phyloP scores from a whole-genome alignment of 75 land plant species.

The Larix kaempferi region DNA sequence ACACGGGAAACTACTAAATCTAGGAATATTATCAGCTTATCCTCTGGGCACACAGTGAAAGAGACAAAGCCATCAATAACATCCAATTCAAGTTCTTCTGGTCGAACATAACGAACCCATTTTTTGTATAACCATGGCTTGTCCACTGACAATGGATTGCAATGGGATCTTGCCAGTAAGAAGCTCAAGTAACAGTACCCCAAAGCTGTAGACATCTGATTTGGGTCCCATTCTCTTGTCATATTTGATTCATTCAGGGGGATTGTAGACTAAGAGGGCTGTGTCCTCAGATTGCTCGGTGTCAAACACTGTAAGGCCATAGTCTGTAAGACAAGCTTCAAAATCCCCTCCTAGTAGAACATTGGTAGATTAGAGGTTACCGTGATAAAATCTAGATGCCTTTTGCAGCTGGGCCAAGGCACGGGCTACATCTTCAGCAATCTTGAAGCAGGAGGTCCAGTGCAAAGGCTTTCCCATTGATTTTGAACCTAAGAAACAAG shows the following conservation, averaged over 20 bases:
- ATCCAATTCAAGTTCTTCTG: constrained; percentile 55
- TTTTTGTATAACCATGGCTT: constrained; percentile 38
- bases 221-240: constrained; percentile 62
- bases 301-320: constrained; percentile 53
- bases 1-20: constrained; percentile 72
- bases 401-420: constrained; percentile 79
- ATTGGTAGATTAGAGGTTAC: constrained; percentile 71
- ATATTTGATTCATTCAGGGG: constrained; percentile 73
- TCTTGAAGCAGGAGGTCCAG: constrained; percentile 81
- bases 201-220: constrained; percentile 93
- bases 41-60: constrained; percentile 37
- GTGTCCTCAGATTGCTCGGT: constrained; percentile 31
- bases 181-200: constrained; percentile 76
- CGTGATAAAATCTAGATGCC: constrained; percentile 41
- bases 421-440: constrained; percentile 78
- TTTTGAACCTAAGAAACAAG: constrained; percentile 40
- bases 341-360: constrained; percentile 68
- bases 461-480: constrained; percentile 75
- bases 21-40: constrained; percentile 58
- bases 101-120: constrained; percentile 43
- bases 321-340: constrained; percentile 71
- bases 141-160: constrained; percentile 62
- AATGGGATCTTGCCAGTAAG: constrained; percentile 77
- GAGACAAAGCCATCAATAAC: constrained; percentile 48
- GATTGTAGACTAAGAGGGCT: constrained; percentile 73